A percentile compares a stretch with the other conserved stretches of the same genome.
These are phyloP conservation scores for Penicillium ochrochloron DNA, from an alignment of 495 filamentous ascomycete genomes.

Conservation along the genomic window DNA sequence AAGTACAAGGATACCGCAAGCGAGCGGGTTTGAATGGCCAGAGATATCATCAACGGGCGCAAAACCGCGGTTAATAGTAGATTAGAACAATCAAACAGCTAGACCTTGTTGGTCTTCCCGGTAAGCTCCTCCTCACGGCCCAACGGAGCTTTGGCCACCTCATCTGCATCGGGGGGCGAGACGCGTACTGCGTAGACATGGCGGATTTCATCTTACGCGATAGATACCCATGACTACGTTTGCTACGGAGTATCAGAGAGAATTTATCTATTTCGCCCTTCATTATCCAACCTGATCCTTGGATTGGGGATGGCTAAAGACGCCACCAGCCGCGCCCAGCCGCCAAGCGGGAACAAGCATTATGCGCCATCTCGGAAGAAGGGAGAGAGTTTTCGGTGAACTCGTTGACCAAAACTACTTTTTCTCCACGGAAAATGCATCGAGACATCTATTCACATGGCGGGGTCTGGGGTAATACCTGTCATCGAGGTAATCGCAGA, in stretches of 20 bases:
- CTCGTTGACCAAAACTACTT: not conserved
- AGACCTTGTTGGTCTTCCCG: not conserved
- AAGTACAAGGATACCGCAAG: not conserved
- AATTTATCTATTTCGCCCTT: not conserved
- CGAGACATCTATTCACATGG: not conserved
- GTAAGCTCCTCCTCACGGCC: not conserved
- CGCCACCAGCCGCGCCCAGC: slow-evolving; percentile 15
- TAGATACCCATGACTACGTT: not conserved
- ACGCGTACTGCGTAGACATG: not conserved
- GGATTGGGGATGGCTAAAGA: slow-evolving; percentile 5
- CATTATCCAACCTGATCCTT: not conserved
- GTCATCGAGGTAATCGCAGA: not conserved
- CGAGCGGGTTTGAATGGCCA: not conserved
- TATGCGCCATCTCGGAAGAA: slow-evolving; percentile 6
- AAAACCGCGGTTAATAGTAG: not conserved
- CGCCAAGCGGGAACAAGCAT: slow-evolving; percentile 23
- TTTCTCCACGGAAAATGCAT: not conserved
- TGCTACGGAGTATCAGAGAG: not conserved
- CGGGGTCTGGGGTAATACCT: slow-evolving; percentile 4
- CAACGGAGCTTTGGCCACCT: slow-evolving; percentile 7
- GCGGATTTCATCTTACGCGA: slow-evolving; percentile 1
- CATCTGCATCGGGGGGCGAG: not conserved
- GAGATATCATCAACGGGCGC: not conserved
- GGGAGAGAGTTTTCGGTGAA: not conserved
- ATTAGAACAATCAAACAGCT: too few species aligned